phyloP scores from a whole-genome alignment of 2,329 filamentous ascomycete genomes.

The Phaeophleospora eucalypticola region DNA sequence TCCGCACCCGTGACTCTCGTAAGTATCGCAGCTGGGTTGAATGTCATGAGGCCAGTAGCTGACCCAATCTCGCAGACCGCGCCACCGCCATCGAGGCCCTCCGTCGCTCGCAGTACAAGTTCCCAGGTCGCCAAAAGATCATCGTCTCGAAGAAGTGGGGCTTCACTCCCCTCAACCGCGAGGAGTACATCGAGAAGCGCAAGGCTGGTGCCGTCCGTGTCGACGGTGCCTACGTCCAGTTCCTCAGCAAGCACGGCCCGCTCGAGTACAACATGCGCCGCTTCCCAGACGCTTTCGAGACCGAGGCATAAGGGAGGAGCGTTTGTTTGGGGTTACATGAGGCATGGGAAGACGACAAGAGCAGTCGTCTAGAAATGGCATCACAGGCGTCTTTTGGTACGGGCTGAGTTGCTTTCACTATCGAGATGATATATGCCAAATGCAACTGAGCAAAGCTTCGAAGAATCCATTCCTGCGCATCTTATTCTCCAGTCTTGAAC shows the following conservation, averaged over 20 bases:
- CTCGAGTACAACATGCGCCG: slow-evolving; percentile 83
- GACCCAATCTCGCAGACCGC: slow-evolving; percentile 57
- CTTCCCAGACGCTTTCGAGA: slow-evolving; percentile 86
- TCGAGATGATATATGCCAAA: neutral
- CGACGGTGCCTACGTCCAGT: slow-evolving; percentile 99
- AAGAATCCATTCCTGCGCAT: neutral
- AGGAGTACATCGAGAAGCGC: slow-evolving; percentile 96
- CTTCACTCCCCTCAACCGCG: slow-evolving; percentile 95
- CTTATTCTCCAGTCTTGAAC: too few relatives aligned
- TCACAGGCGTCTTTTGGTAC: slow-evolving; percentile 2
- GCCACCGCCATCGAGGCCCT: slow-evolving; percentile 95
- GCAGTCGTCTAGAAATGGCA: slow-evolving; percentile 1
- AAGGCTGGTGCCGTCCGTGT: slow-evolving; percentile 88
- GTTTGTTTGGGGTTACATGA: slow-evolving; percentile 7
- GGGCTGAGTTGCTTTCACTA: neutral
- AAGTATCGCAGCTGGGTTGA: slow-evolving; percentile 38
- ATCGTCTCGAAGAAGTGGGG: slow-evolving; percentile 99
- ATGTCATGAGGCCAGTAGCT: slow-evolving; percentile 17
- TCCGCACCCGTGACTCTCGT: slow-evolving; percentile 93
- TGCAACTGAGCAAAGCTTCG: neutral
- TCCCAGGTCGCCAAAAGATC: slow-evolving; percentile 99
- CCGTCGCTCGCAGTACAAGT: slow-evolving; percentile 99
- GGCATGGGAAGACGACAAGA: neutral
- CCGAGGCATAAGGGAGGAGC: slow-evolving; percentile 30
- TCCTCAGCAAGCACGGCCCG: slow-evolving; percentile 89